Base-by-base conservation (phyloP, 495 filamentous ascomycete genomes). In the Thermothielavioides terrestris region DNA sequence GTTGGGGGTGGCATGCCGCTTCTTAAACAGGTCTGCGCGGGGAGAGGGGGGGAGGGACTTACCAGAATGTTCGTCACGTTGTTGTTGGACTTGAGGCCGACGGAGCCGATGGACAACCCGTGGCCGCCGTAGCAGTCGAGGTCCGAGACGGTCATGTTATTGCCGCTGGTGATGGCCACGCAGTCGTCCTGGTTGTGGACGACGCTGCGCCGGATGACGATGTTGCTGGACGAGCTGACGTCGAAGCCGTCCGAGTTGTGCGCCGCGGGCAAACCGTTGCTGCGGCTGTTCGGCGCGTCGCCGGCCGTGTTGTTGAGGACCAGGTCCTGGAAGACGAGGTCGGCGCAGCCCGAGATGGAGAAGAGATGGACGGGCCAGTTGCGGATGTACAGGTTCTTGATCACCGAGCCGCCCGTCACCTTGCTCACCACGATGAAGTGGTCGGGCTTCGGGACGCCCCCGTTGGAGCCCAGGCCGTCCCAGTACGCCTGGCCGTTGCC, bases 171-270 rank as follows among this genome's bases (percentile, higher is more conserved):
- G 57, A 84, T 62, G 15, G 79, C 80, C 10, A 85, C 57, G 54
- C 80, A 85, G 61, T 83, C 80, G 47, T 83, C 79, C 65, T 83
- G 81, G 60, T 77, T 83, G 50, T 75, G 69, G 3, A 84, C 72
- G 25, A 60, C 76, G 6, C 77, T 75, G n/a, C 71, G 69, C 18
- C 62, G 64, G 56, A 84, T 82, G 31, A 69, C 75, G 15, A 82
- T 66, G 14, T 69, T 66, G 31, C 63, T 71, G 20, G 61, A 69
- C 11, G 63, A 62, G 40, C 78, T 73, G 52, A 85, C 66, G 52
- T 84, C 82, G 58, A 84, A 85, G 11, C 69, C 82, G 58, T 85
- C 82, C 8, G 82, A 84, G 67, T 85, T 86, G 53, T 82, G 26
- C 74, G 81, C 10, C 67, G 57, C 6, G 50, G 56, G 11, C 46